Evolutionary conservation across 2,329 filamentous ascomycete species (phyloP).

Genomic region (Paraphoma chrysanthemicola): DNA sequence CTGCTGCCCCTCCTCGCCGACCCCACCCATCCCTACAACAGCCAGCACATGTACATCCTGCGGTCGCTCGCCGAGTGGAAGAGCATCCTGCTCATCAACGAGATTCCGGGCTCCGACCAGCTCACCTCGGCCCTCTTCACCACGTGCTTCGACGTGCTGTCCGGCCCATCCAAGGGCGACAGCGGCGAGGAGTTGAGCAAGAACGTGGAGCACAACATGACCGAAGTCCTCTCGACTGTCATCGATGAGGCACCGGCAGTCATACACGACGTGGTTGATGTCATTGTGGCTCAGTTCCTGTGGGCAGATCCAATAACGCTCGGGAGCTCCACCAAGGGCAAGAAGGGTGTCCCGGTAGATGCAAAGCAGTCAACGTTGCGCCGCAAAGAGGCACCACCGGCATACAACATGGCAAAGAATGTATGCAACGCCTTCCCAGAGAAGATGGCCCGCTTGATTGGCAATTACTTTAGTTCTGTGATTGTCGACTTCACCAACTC

Average conservation of each 20-base stretch:
- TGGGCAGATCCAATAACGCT: slow-evolving; percentile 75
- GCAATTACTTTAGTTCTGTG: slow-evolving; percentile 96
- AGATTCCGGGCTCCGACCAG: slow-evolving; percentile 81
- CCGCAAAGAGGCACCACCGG: slow-evolving; percentile 86
- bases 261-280: slow-evolving; percentile 83
- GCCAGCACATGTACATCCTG: slow-evolving; percentile 90
- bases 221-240: slow-evolving; percentile 79
- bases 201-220: slow-evolving; percentile 93
- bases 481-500: slow-evolving; percentile 79
- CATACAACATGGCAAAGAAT: slow-evolving; percentile 95
- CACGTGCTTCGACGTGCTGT: slow-evolving; percentile 89
- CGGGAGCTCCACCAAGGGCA: slow-evolving; percentile 55
- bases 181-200: slow-evolving; percentile 85
- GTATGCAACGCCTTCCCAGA: slow-evolving; percentile 89
- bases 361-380: slow-evolving; percentile 82
- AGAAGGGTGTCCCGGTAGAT: slow-evolving; percentile 63
- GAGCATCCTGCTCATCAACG: slow-evolving; percentile 89
- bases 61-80: slow-evolving; percentile 90
- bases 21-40: slow-evolving; percentile 87
- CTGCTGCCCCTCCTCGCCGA: slow-evolving; percentile 86
- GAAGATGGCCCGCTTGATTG: slow-evolving; percentile 93
- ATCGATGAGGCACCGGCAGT: slow-evolving; percentile 85
- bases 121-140: slow-evolving; percentile 79
- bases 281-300: slow-evolving; percentile 94
- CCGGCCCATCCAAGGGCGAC: slow-evolving; percentile 74